A percentile compares a stretch with the other conserved stretches of the same genome.
Evolutionary conservation across 139 green algal genomes (phyloP).

Genomic region (Chlamydomonas applanata): DNA sequence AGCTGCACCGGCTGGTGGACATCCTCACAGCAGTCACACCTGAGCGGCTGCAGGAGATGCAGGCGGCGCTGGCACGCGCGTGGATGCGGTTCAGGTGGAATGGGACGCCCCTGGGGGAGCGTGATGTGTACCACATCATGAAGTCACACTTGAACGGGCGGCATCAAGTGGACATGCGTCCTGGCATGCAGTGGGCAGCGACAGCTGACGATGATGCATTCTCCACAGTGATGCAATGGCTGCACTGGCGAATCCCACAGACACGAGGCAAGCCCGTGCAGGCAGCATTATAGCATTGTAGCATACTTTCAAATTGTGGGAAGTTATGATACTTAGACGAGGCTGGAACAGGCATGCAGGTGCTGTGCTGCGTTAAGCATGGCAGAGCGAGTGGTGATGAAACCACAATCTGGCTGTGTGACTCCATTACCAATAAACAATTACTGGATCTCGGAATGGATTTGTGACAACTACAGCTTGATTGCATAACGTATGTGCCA

Average conservation of each 20-base stretch:
- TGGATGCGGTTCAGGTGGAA: conserved; percentile 43
- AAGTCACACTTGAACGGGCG: not conserved
- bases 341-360: no score
- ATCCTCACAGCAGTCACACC: conserved; percentile 25
- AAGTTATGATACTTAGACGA: no score
- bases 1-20: conserved; percentile 16
- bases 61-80: conserved; percentile 20
- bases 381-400: no score
- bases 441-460: no score
- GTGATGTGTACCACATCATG: not conserved
- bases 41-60: conserved; percentile 35
- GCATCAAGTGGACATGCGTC: not conserved
- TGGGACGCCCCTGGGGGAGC: not conserved
- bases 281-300: no score
- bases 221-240: conserved; percentile 61
- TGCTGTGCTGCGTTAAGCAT: no score
- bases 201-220: conserved; percentile 56
- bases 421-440: no score
- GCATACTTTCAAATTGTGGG: no score
- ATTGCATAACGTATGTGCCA: no score
- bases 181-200: conserved; percentile 11
- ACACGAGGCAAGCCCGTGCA: conserved; percentile 2
- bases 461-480: no score
- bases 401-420: no score
- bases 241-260: conserved; percentile 21